phyloP scores from a whole-genome alignment of 2,329 filamentous ascomycete genomes.

The Ophiostoma novo-ulmi region DNA sequence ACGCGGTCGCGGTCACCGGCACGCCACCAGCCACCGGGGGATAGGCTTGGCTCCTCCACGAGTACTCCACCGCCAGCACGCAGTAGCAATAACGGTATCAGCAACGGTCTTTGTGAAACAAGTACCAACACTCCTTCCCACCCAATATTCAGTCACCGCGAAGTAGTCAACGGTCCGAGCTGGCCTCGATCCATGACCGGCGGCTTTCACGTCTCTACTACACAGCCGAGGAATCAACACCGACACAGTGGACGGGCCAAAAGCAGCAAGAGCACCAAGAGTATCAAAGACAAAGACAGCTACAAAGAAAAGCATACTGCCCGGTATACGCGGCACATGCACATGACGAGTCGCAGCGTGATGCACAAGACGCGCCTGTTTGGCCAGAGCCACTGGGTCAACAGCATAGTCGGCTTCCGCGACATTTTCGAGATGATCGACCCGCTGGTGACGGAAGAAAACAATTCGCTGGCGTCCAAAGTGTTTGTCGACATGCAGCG shows the following conservation, averaged over 20 bases:
- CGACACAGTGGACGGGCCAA: background rate
- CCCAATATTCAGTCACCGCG: background rate
- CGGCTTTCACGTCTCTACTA: background rate
- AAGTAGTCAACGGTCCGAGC: background rate
- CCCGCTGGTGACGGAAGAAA: constrained; percentile 33
- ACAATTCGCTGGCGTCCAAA: constrained; percentile 31
- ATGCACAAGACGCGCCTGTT: constrained; percentile 49
- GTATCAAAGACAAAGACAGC: background rate
- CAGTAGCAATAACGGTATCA: background rate
- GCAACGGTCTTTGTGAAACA: background rate
- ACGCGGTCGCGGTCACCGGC: background rate
- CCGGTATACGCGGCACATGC: constrained; percentile 2
- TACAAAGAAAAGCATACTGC: background rate
- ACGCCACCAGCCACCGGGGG: background rate
- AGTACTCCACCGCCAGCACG: background rate
- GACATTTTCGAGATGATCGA: constrained; percentile 23
- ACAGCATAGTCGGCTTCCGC: constrained; percentile 23
- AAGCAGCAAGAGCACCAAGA: background rate
- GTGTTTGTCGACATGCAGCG: background rate
- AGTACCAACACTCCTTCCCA: background rate
- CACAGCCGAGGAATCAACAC: background rate
- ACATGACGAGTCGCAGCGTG: constrained; percentile 25
- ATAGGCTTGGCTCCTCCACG: background rate
- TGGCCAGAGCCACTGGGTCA: constrained; percentile 55
- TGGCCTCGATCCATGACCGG: background rate